Conservation (phyloP, 768 basidiomycete species). For the Agrocybe praecox region DNA sequence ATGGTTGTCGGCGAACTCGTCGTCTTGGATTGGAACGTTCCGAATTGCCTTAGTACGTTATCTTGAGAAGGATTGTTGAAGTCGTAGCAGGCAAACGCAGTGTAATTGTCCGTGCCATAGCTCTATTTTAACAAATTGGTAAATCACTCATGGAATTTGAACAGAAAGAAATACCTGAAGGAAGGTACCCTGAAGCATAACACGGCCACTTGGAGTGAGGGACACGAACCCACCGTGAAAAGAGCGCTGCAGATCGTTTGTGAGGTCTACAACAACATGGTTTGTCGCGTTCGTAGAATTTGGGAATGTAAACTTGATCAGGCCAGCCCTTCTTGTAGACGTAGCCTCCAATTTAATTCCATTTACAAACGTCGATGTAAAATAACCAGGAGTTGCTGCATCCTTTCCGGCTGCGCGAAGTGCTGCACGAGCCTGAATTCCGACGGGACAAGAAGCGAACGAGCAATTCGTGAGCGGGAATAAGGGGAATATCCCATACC, state of each 20-base stretch:
- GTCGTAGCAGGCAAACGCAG: conserved; percentile 51
- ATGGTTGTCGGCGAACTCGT: conserved; percentile 34
- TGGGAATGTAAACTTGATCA: conserved; percentile 63
- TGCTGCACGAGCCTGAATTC: conserved; percentile 38
- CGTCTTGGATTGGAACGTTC: conserved; percentile 41
- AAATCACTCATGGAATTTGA: neutral
- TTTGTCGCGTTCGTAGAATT: conserved; percentile 35
- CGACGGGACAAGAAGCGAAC: conserved; percentile 45
- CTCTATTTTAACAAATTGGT: conserved; percentile 30
- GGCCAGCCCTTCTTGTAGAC: conserved; percentile 58
- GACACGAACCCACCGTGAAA: conserved; percentile 46
- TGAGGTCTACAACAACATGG: conserved; percentile 50
- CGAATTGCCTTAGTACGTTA: conserved; percentile 29
- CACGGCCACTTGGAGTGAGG: conserved; percentile 32
- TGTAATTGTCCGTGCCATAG: conserved; percentile 51
- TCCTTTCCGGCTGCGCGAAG: conserved; percentile 46
- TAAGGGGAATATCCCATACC: conserved; percentile 54
- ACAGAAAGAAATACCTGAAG: conserved; percentile 34
- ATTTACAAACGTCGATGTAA: conserved; percentile 48
- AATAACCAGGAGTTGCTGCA: conserved; percentile 50
- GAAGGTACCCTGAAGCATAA: conserved; percentile 44
- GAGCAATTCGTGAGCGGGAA: conserved; percentile 45
- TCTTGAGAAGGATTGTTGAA: conserved; percentile 30
- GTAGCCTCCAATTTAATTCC: conserved; percentile 57
- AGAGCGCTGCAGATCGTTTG: conserved; percentile 47